Percentiles rank a stretch among this genome's conserved stretches.
phyloP scores from a whole-genome alignment of 2,329 filamentous ascomycete species.

The Fusarium papillatum region DNA sequence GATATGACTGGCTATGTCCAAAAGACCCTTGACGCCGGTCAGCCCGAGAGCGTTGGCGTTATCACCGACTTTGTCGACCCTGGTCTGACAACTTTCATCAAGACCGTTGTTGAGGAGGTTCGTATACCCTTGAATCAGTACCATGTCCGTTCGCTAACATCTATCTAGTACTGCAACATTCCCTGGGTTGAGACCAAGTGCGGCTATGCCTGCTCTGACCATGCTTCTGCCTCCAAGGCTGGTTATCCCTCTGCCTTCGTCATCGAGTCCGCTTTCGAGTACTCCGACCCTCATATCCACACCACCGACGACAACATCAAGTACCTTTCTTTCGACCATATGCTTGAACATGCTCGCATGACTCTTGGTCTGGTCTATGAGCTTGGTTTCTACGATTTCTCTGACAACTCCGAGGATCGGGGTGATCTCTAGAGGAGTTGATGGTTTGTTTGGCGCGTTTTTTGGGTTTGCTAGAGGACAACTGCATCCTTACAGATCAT shows the following conservation, averaged over 20 bases:
- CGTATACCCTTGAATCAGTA: slow-evolving; percentile 1
- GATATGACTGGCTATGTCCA: slow-evolving; percentile 96
- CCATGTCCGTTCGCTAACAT: slow-evolving; percentile 1
- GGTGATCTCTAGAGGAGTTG: slow-evolving; percentile 51
- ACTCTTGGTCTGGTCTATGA: slow-evolving; percentile 89
- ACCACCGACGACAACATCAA: slow-evolving; percentile 79
- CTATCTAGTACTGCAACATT: slow-evolving; percentile 84
- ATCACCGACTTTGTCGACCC: slow-evolving; percentile 93
- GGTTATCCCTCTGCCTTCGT: slow-evolving; percentile 83
- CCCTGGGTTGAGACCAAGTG: slow-evolving; percentile 91
- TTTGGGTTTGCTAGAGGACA: slow-evolving; percentile 1
- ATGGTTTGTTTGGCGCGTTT: background rate
- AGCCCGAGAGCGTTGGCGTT: slow-evolving; percentile 89
- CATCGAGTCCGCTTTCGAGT: slow-evolving; percentile 79
- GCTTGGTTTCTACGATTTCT: slow-evolving; percentile 82
- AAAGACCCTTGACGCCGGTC: slow-evolving; percentile 84
- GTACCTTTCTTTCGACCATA: slow-evolving; percentile 86
- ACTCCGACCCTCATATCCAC: slow-evolving; percentile 78
- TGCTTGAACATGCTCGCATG: slow-evolving; percentile 91
- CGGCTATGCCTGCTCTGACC: slow-evolving; percentile 86
- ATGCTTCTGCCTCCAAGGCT: slow-evolving; percentile 80
- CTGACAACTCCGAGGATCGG: slow-evolving; percentile 52
- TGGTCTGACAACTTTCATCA: slow-evolving; percentile 89
- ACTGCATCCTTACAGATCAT: background rate
- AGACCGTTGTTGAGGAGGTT: slow-evolving; percentile 79